Percentiles rank a stretch among this genome's conserved stretches.
phyloP scores from a whole-genome alignment of 2,329 filamentous ascomycete species.

The Stachybotrys chartarum region DNA sequence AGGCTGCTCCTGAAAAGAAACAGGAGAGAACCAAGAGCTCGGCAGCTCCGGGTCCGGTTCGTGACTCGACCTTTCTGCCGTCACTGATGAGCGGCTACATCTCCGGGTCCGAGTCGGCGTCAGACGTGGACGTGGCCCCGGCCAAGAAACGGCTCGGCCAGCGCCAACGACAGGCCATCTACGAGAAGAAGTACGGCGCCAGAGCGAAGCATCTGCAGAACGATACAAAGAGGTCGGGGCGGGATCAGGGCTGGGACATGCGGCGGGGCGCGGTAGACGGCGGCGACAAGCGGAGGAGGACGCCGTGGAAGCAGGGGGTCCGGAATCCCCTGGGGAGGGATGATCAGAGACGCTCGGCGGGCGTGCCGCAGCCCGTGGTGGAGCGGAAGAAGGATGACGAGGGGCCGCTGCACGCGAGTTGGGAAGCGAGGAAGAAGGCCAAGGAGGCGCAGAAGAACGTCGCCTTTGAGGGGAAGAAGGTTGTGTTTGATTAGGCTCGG shows the following conservation, averaged over 20 bases:
- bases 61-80: slow-evolving; percentile 60
- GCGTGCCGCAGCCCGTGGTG: slow-evolving; percentile 5
- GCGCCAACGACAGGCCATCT: slow-evolving; percentile 68
- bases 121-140: slow-evolving; percentile 56
- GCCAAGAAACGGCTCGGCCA: slow-evolving; percentile 72
- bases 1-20: slow-evolving; percentile 6
- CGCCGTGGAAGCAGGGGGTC: slow-evolving; percentile 48
- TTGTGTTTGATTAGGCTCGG: slow-evolving; percentile 43
- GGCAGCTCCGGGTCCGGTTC: slow-evolving; percentile 10
- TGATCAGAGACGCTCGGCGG: background rate
- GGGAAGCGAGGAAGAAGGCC: slow-evolving; percentile 56
- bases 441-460: slow-evolving; percentile 48
- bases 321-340: slow-evolving; percentile 24
- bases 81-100: slow-evolving; percentile 74
- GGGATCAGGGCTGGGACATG: slow-evolving; percentile 51
- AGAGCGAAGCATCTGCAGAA: slow-evolving; percentile 59
- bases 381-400: slow-evolving; percentile 37
- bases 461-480: slow-evolving; percentile 49
- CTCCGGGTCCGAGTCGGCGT: slow-evolving; percentile 65
- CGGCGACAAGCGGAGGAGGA: slow-evolving; percentile 23
- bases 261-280: slow-evolving; percentile 46
- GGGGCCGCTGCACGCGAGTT: slow-evolving; percentile 54
- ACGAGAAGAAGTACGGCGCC: slow-evolving; percentile 72
- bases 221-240: slow-evolving; percentile 23
- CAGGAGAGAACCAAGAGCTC: slow-evolving; percentile 10